phyloP scores from a whole-genome alignment of 208 protist species.

The Perkinsela sp. region DNA sequence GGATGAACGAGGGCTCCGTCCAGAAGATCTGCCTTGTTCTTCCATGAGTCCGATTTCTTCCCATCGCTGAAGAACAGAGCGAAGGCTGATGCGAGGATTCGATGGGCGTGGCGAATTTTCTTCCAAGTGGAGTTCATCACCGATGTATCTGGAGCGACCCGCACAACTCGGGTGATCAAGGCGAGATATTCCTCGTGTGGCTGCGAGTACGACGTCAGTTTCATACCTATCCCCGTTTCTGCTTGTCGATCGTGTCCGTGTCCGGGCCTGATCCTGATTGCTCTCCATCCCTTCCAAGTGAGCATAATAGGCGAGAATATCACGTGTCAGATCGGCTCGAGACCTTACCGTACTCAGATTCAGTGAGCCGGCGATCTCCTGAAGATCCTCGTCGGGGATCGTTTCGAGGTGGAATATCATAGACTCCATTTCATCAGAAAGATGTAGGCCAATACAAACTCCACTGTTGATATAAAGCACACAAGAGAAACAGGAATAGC shows the following conservation, averaged over 20 bases:
- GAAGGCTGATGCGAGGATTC: not conserved
- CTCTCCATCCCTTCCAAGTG: not conserved
- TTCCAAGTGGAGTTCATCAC: not conserved
- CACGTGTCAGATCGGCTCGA: not conserved
- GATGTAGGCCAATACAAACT: not conserved
- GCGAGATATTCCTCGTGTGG: not conserved
- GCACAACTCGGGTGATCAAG: not conserved
- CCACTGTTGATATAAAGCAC: not conserved
- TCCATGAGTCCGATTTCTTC: not conserved
- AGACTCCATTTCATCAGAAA: not conserved
- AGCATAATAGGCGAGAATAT: not conserved
- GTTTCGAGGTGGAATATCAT: not conserved
- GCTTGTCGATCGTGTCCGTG: not conserved
- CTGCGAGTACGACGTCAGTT: not conserved
- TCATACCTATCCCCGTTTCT: not conserved
- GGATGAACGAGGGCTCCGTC: no score
- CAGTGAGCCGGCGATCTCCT: not conserved
- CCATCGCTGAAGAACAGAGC: not conserved
- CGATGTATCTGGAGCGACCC: not conserved
- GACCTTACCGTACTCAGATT: not conserved
- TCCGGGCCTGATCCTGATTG: not conserved
- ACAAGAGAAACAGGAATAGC: no score
- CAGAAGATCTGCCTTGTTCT: not conserved
- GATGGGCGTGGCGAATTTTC: not conserved
- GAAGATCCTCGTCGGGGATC: not conserved